Base-by-base conservation (phyloP, 768 basidiomycete species). In the Chalciporus pseudorubinellus region DNA sequence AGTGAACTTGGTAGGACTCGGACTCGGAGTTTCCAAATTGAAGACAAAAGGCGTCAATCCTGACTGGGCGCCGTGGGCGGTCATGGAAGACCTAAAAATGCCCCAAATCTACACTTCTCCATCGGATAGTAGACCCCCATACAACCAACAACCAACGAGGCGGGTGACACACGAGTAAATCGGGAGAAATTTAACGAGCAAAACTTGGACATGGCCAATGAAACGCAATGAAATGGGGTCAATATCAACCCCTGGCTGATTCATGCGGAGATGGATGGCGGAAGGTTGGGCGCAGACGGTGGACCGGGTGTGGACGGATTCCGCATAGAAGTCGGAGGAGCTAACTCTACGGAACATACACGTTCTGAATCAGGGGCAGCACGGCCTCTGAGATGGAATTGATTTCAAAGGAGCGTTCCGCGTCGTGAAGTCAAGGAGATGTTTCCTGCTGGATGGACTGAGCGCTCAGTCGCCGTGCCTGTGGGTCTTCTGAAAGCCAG, bases 71-170 rank as follows among this genome's bases (percentile, higher is more conserved):
- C n/a, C n/a, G n/a, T n/a, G n/a, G n/a, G 46, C 24, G 42, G 38
- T 38, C 39, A 46, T 16, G 39, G 16, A 36, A 44, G 18, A 34
- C 28, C 58, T 16, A 51, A 52, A 38, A 45, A 43, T 29, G 38
- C 11, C 14, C 46, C 2, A 34, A n/a, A 39, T 20, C 39, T 39
- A 24, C 38, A 44, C 29, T 39, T 38, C 21, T 1, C 2, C 22
- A 19, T 40, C 26, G 42, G n/a, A 18, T 43, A 4, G n/a, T 8
- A 63, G 31, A 14, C 61, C 61, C 61, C 48, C 51, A 52, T 41
- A 26, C 11, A 19, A 34, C 42, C 19, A 46, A 29, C 39, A 31
- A 39, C 36, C 51, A 44, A 46, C 26, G 28, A 44, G 38, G 50
- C 21, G 29, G 24, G 46, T 51, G 40, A 50, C 34, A 40, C 16